phyloP scores from a whole-genome alignment of 768 basidiomycete species.

The Suillus fuscotomentosus region DNA sequence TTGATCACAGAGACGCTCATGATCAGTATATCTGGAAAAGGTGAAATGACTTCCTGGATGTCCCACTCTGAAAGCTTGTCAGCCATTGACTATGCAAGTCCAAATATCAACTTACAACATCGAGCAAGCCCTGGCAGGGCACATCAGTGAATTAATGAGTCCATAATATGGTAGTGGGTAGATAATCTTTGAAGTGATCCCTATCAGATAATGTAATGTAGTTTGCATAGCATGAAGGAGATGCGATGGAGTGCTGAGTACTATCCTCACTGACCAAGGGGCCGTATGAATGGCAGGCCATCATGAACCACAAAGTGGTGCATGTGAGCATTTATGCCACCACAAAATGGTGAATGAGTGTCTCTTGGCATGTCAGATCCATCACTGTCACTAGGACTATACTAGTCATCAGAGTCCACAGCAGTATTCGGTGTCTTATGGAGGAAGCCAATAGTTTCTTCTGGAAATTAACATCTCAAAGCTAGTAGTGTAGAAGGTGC shows the following conservation, averaged over 20 bases:
- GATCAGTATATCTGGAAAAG: conserved; percentile 47
- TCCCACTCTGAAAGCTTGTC: conserved; percentile 44
- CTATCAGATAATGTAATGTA: not conserved
- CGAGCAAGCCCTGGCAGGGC: conserved; percentile 35
- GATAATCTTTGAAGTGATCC: too few species aligned
- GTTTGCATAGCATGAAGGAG: not conserved
- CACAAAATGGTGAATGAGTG: conserved; percentile 39
- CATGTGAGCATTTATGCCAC: conserved; percentile 46
- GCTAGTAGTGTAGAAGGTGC: conserved; percentile 53
- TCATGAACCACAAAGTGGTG: conserved; percentile 50
- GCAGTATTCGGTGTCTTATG: conserved; percentile 47
- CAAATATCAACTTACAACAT: conserved; percentile 38
- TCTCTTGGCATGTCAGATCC: conserved; percentile 17
- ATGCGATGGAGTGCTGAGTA: not conserved
- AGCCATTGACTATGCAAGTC: not conserved
- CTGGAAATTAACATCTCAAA: conserved; percentile 44
- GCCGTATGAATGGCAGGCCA: conserved; percentile 44
- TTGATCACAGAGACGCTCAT: conserved; percentile 53
- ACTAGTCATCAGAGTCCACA: conserved; percentile 27
- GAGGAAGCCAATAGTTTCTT: conserved; percentile 50
- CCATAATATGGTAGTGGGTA: too few species aligned
- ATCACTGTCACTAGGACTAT: not conserved
- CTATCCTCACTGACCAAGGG: conserved; percentile 11
- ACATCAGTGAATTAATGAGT: too few species aligned
- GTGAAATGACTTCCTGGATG: conserved; percentile 47